Conservation (phyloP, 371 early-diverging fungal species). For the Catenaria anguillulae region DNA sequence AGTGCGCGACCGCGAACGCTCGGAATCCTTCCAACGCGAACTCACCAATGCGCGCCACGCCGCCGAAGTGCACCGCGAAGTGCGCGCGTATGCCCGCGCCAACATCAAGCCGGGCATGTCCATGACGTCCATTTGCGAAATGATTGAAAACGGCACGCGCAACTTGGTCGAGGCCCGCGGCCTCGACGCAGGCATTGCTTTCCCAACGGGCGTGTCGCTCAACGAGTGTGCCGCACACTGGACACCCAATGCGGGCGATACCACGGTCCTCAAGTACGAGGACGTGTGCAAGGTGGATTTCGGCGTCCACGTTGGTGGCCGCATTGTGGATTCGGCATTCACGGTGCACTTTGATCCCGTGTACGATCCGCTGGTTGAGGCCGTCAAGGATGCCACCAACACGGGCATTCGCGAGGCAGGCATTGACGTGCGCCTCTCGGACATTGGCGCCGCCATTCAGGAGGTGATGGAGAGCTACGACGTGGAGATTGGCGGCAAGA, state of each 20-base stretch:
- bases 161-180: slow-evolving; percentile 81
- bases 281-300: slow-evolving; percentile 99
- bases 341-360: slow-evolving; percentile 91
- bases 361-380: slow-evolving; percentile 75
- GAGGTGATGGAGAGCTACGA: slow-evolving; percentile 99
- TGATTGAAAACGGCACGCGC: slow-evolving; percentile 92
- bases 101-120: slow-evolving; percentile 91
- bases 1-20: slow-evolving; percentile 55
- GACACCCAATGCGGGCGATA: slow-evolving; percentile 95
- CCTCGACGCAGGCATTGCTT: slow-evolving; percentile 85
- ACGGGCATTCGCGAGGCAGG: slow-evolving; percentile 91
- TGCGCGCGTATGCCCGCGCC: slow-evolving; percentile 69
- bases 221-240: slow-evolving; percentile 99
- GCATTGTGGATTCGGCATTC: slow-evolving; percentile 98
- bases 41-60: slow-evolving; percentile 63
- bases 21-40: slow-evolving; percentile 76
- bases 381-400: slow-evolving; percentile 95
- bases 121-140: slow-evolving; percentile 83
- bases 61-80: slow-evolving; percentile 84
- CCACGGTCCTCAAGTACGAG: slow-evolving; percentile 70
- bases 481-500: slow-evolving; percentile 86
- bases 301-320: slow-evolving; percentile 92
- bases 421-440: slow-evolving; percentile 91
- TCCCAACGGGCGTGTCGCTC: slow-evolving; percentile 97
- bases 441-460: slow-evolving; percentile 95